These are phyloP conservation scores for Licmophora abbreviata DNA, from an alignment of 108 stramenopile species.

Conservation along the genomic window DNA sequence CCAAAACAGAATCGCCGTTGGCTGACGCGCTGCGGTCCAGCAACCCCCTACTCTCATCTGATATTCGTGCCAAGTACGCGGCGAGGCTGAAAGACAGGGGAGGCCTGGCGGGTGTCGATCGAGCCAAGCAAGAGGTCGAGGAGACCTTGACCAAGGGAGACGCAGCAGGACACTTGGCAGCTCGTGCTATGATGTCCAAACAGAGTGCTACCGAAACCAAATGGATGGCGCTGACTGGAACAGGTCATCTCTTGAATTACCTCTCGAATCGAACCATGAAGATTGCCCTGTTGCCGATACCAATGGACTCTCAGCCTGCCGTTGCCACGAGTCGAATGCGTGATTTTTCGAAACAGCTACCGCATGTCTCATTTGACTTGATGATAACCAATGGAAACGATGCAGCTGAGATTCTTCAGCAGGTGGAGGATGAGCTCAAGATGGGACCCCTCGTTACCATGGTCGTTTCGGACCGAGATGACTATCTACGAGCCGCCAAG, in stretches of 20 bases:
- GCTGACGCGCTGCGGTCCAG: too few relatives aligned
- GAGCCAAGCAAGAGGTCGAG: constrained; percentile 55
- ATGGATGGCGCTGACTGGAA: constrained; percentile 76
- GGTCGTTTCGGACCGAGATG: constrained; percentile 72
- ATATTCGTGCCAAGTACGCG: constrained; percentile 78
- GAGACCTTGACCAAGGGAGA: constrained; percentile 43
- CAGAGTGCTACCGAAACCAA: constrained; percentile 15
- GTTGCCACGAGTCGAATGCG: constrained; percentile 37
- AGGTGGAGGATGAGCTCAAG: constrained; percentile 21
- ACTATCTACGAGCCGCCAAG: constrained; percentile 59
- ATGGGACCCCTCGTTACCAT: constrained; percentile 36
- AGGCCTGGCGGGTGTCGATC: constrained; percentile 62
- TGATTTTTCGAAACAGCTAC: constrained; percentile 50
- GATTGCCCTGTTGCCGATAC: constrained; percentile 60
- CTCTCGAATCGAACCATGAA: constrained; percentile 60
- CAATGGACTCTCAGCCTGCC: constrained; percentile 20
- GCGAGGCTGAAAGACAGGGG: constrained; percentile 54
- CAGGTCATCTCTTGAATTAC: constrained; percentile 53
- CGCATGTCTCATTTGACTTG: constrained; percentile 31
- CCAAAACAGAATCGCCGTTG: constrained; percentile 1
- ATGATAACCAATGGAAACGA: constrained; percentile 16
- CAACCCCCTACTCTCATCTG: constrained; percentile 7
- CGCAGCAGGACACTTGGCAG: constrained; percentile 67
- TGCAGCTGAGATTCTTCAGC: constrained; percentile 1
- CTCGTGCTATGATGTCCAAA: constrained; percentile 27